Conservation (phyloP, 169 alveolate species). For the Neospora caninum region DNA sequence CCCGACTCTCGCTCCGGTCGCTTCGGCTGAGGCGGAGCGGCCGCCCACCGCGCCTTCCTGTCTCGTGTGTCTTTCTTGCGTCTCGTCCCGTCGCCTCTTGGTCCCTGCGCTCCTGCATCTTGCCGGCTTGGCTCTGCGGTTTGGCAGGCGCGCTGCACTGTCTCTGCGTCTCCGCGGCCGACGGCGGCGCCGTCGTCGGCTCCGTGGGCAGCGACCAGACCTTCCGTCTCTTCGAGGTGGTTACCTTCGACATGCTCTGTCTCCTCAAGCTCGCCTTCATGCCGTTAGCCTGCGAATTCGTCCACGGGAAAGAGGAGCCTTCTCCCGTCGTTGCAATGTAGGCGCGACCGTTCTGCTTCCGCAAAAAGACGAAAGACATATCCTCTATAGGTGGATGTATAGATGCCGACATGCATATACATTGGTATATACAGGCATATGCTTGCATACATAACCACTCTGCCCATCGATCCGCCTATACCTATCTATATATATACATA, state of each 20-base stretch:
- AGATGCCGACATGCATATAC: slow-evolving; percentile 64
- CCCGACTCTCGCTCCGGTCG: background rate
- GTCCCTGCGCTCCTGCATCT: background rate
- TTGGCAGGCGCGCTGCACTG: slow-evolving; percentile 56
- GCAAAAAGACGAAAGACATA: background rate
- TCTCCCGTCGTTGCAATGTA: slow-evolving; percentile 78
- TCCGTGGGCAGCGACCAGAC: slow-evolving; percentile 84
- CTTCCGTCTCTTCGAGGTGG: slow-evolving; percentile 77
- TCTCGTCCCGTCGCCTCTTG: background rate
- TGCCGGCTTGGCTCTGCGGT: background rate
- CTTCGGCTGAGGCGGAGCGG: background rate
- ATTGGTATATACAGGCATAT: slow-evolving; percentile 63
- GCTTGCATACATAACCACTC: slow-evolving; percentile 33
- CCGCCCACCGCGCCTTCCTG: background rate
- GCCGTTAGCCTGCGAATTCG: slow-evolving; percentile 81
- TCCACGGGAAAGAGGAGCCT: slow-evolving; percentile 68
- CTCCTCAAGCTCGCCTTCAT: slow-evolving; percentile 71
- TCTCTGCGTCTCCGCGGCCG: slow-evolving; percentile 73
- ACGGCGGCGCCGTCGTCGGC: slow-evolving; percentile 83
- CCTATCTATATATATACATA: slow-evolving; percentile 2
- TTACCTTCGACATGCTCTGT: slow-evolving; percentile 72
- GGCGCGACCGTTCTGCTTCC: slow-evolving; percentile 42
- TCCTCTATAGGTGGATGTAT: background rate
- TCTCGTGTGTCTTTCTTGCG: background rate
- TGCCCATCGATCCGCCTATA: slow-evolving; percentile 13